Evolutionary conservation across 1,139 yeast species (phyloP).

Genomic region (Suhomyces wounanorum): DNA sequence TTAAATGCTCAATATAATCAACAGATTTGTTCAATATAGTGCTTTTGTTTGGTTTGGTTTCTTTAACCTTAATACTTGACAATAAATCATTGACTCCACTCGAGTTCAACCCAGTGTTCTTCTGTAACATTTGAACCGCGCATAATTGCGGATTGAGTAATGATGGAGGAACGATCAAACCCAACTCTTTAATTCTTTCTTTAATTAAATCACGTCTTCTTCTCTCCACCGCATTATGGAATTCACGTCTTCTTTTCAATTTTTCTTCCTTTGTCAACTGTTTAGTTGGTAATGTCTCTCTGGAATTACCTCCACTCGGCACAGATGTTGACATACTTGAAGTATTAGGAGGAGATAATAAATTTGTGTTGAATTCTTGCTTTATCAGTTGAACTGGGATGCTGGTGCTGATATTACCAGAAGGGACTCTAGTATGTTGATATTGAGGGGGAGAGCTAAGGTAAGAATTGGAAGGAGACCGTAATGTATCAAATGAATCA

Average conservation of each 20-base stretch:
- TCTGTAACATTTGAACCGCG: conserved; percentile 51
- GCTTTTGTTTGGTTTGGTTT: conserved; percentile 71
- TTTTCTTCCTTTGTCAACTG: conserved; percentile 69
- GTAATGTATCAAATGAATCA: conserved; percentile 32
- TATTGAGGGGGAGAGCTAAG: conserved; percentile 42
- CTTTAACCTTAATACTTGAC: conserved; percentile 52
- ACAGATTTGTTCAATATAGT: conserved; percentile 68
- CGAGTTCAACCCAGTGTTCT: conserved; percentile 33
- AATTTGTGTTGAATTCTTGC: conserved; percentile 20
- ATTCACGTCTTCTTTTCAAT: conserved; percentile 67
- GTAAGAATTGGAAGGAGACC: conserved; percentile 35
- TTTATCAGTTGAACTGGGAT: conserved; percentile 27
- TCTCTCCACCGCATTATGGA: conserved; percentile 81
- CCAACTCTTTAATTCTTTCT: conserved; percentile 72
- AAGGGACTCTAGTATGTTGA: conserved; percentile 14
- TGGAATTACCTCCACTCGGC: conserved; percentile 20
- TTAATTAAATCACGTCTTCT: conserved; percentile 77
- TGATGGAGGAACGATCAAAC: conserved; percentile 70
- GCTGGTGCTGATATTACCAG: conserved; percentile 33
- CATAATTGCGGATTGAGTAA: conserved; percentile 53
- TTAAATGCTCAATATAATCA: conserved; percentile 62
- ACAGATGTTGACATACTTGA: conserved; percentile 30
- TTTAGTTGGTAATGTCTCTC: conserved; percentile 27
- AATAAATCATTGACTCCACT: conserved; percentile 42
- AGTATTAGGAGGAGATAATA: conserved; percentile 31